Evolutionary conservation across 129 eudicot species (phyloP).

Genomic region (Deinandra increscens): DNA sequence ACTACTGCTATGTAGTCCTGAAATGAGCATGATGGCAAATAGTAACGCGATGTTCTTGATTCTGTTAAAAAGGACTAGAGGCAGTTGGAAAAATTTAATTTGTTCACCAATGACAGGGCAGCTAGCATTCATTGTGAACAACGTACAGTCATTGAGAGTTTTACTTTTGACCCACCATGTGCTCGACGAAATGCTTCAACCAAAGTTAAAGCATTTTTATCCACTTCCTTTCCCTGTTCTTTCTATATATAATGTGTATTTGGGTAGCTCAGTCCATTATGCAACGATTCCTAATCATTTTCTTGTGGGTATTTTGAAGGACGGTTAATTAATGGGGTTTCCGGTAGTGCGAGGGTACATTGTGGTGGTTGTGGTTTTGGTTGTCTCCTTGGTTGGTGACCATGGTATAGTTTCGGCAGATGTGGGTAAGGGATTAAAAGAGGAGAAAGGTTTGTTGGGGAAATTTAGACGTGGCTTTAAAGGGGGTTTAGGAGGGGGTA

Average conservation of each 20-base stretch:
- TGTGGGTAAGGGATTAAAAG: constrained; percentile 27
- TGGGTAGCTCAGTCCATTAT: not conserved
- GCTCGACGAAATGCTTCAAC: constrained; percentile 23
- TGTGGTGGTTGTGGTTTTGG: constrained; percentile 25
- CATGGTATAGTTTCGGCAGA: constrained; percentile 21
- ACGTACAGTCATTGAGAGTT: constrained; percentile 18
- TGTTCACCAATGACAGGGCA: constrained; percentile 13
- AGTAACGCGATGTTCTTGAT: constrained; percentile 11
- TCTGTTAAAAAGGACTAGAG: constrained; percentile 18
- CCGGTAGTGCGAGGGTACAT: not conserved
- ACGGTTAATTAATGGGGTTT: constrained; percentile 27
- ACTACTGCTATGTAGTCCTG: constrained; percentile 3
- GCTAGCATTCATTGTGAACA: constrained; percentile 24
- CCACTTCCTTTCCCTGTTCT: not conserved
- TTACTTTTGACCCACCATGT: constrained; percentile 34
- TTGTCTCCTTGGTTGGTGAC: constrained; percentile 18
- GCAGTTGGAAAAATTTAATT: constrained; percentile 24
- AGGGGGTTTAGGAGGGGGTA: constrained; percentile 25
- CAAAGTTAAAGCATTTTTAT: constrained; percentile 4
- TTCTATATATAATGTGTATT: constrained; percentile 8
- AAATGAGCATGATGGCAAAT: constrained; percentile 5
- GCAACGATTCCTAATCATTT: not conserved
- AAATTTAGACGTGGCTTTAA: constrained; percentile 22
- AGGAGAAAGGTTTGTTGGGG: constrained; percentile 34
- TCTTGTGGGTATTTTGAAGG: constrained; percentile 16